Conservation (phyloP, 1,284 basidiomycete genomes). For the Anthracocystis panici-leucophaei region DNA sequence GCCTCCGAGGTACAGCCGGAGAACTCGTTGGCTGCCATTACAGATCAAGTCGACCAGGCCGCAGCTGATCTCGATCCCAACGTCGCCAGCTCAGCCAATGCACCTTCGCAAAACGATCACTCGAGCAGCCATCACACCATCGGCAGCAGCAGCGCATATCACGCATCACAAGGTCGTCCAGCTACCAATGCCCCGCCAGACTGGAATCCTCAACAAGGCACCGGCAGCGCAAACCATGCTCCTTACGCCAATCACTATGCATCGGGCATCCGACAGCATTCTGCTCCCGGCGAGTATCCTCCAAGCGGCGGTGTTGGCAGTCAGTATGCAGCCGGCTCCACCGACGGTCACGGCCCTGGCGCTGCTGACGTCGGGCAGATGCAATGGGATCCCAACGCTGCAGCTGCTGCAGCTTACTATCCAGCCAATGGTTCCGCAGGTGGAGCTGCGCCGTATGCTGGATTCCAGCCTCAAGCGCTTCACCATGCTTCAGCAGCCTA, state of each 20-base stretch:
- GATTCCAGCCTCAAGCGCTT: constrained; percentile 39
- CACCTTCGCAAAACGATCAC: constrained; percentile 22
- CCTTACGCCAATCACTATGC: constrained; percentile 27
- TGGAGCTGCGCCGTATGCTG: constrained; percentile 16
- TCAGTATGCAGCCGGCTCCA: constrained; percentile 21
- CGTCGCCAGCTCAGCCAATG: background rate
- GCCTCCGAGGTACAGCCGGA: constrained; percentile 60
- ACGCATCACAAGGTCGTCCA: constrained; percentile 2
- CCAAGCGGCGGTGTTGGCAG: background rate
- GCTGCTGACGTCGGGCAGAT: constrained; percentile 18
- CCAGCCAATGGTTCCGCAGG: constrained; percentile 5
- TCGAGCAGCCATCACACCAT: constrained; percentile 22
- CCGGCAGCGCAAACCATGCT: background rate
- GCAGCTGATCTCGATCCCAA: constrained; percentile 52
- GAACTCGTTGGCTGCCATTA: constrained; percentile 59
- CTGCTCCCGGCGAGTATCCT: constrained; percentile 43
- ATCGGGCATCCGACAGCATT: constrained; percentile 38
- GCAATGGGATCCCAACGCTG: constrained; percentile 37
- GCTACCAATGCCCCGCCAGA: constrained; percentile 14
- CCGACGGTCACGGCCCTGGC: constrained; percentile 24
- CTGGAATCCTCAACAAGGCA: constrained; percentile 23
- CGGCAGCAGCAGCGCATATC: constrained; percentile 18
- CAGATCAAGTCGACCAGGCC: constrained; percentile 57
- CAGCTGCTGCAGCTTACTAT: constrained; percentile 28
- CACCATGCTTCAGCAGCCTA: constrained; percentile 40